Percentiles rank a stretch among this genome's conserved stretches.
Evolutionary conservation across 768 basidiomycete species (phyloP).

Genomic region (Kwoniella sp.): DNA sequence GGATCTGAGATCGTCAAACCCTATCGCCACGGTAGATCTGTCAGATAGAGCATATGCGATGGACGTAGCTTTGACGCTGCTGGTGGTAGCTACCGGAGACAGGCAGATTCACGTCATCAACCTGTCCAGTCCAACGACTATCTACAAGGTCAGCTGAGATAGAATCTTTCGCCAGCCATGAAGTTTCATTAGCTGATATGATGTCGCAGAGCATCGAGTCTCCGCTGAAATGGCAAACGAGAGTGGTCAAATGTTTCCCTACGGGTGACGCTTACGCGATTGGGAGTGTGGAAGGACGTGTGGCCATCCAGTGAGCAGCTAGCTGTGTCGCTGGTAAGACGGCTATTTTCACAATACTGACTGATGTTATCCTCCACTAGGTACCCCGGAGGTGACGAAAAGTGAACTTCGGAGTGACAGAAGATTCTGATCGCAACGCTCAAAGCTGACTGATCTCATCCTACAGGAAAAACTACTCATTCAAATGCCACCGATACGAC

Average conservation of each 20-base stretch:
- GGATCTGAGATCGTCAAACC: conserved; percentile 77
- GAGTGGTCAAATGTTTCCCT: conserved; percentile 57
- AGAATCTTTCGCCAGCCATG: too few species aligned
- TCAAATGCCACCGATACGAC: conserved; percentile 63
- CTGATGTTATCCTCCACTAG: conserved; percentile 12
- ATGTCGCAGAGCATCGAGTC: conserved; percentile 69
- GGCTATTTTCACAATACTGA: too few species aligned
- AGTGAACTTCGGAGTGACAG: conserved; percentile 3
- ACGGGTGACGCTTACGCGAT: conserved; percentile 56
- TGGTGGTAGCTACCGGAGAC: conserved; percentile 89
- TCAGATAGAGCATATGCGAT: conserved; percentile 80
- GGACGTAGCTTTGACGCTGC: conserved; percentile 75
- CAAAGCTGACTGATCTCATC: conserved; percentile 12
- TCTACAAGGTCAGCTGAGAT: conserved; percentile 71
- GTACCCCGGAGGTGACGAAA: conserved; percentile 36
- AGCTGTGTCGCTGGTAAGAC: background rate
- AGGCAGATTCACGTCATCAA: conserved; percentile 88
- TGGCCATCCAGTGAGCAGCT: conserved; percentile 86
- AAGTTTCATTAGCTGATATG: too few species aligned
- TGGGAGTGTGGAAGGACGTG: conserved; percentile 65
- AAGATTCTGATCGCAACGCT: too few species aligned
- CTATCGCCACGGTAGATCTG: conserved; percentile 76
- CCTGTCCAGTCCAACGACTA: conserved; percentile 73
- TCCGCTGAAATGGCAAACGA: conserved; percentile 68
- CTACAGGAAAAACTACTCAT: conserved; percentile 75